Conservation (phyloP, 2,329 filamentous ascomycete genomes). For the Onygenales sp. region DNA sequence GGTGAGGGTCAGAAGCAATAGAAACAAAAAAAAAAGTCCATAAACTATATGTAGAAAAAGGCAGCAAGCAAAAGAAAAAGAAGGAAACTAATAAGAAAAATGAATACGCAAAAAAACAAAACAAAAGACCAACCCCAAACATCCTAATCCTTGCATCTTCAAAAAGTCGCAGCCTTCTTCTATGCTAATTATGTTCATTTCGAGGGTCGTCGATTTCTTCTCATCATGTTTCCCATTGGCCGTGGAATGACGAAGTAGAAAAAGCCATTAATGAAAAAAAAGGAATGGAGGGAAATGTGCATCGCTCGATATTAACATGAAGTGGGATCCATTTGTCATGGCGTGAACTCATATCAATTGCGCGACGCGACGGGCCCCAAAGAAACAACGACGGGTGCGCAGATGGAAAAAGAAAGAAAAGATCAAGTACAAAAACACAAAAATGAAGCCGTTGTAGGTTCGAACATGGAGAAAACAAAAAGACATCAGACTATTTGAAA, state of each 20-base stretch:
- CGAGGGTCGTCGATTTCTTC: background rate
- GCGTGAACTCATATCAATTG: background rate
- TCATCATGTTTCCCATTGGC: background rate
- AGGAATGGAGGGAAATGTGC: background rate
- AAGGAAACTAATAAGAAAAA: background rate
- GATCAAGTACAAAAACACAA: constrained; percentile 7
- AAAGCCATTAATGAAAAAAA: background rate
- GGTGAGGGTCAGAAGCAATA: too few relatives aligned
- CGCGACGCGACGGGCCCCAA: background rate
- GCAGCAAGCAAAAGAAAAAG: background rate
- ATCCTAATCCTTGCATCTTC: background rate
- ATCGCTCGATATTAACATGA: constrained; percentile 9
- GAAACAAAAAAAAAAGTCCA: too few relatives aligned
- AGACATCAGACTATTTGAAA: background rate
- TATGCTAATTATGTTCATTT: background rate
- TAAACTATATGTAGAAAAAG: background rate
- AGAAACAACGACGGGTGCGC: background rate
- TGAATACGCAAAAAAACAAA: background rate
- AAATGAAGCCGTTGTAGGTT: constrained; percentile 6
- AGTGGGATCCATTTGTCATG: too few relatives aligned
- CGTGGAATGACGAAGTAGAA: constrained; percentile 9
- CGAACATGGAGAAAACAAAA: too few relatives aligned
- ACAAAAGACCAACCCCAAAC: background rate
- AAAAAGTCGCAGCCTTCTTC: background rate
- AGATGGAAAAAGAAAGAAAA: constrained; percentile 9